Conservation (phyloP, 352 stramenopile species). For the Phytophthora litchii region DNA sequence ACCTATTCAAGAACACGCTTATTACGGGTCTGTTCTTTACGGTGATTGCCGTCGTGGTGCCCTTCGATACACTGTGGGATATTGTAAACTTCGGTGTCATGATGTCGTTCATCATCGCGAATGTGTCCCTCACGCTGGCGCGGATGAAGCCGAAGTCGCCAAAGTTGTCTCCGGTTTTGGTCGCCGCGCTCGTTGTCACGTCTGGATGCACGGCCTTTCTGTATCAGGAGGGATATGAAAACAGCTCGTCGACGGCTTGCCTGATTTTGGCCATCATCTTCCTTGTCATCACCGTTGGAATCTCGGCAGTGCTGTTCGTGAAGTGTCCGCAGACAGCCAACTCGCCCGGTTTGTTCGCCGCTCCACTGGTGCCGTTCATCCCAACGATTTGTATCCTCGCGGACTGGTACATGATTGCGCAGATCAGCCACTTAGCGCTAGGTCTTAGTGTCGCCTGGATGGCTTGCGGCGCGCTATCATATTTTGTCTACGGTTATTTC, state of each 20-base stretch:
- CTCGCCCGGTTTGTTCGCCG: conserved; percentile 39
- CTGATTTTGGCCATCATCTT: conserved; percentile 53
- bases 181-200: conserved; percentile 42
- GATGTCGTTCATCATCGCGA: conserved; percentile 87
- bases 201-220: conserved; percentile 50
- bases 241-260: conserved; percentile 40
- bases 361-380: conserved; percentile 66
- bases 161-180: conserved; percentile 38
- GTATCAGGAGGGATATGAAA: conserved; percentile 63
- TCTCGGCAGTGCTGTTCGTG: conserved; percentile 45
- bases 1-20: conserved; percentile 81
- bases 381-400: conserved; percentile 57
- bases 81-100: conserved; percentile 90
- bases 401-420: conserved; percentile 72
- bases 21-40: conserved; percentile 75
- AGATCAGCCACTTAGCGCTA: conserved; percentile 48
- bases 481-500: conserved; percentile 65
- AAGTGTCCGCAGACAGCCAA: conserved; percentile 54
- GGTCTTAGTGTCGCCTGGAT: conserved; percentile 53
- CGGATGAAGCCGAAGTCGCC: conserved; percentile 63
- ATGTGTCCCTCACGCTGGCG: conserved; percentile 67
- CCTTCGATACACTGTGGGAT: conserved; percentile 83
- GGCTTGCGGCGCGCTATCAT: conserved; percentile 48
- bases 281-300: conserved; percentile 40
- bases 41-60: conserved; percentile 71